Evolutionary conservation across 441 rosid species (phyloP), one percentile per base, ranked within the genome.

Genomic region (Macaranga tanarius): DNA sequence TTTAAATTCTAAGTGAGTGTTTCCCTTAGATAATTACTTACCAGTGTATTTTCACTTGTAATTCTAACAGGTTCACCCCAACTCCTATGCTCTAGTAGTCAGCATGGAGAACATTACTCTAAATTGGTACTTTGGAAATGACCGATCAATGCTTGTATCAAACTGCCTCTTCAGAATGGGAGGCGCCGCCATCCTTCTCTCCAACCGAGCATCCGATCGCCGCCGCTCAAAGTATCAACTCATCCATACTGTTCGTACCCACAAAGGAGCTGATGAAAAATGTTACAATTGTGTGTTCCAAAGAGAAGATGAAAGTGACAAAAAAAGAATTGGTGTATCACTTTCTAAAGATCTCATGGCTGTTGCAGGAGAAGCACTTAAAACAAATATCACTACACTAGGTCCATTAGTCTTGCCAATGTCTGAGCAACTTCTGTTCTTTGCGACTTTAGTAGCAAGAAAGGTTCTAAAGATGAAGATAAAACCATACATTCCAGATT

Each of bases 141-240:
- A 93, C 81, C 81, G 92, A 38, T 92, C 98, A 38, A 93, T 92
- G 96, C 82, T 93, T 48, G 86, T 93, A 48, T 88, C 94, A 9
- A 94, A 94, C 78, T 94, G 97, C 81, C 77, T 92, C 17, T 94
- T 94, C 80, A 87, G 98, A 13, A 86, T 93, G 91, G 96, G 98
- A 2, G 96, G 95, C 0, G 96, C 97, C 0, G 98, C 98, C 10
- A 84, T 94, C 72, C 87, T 94, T 61, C 88, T 94, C 76, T 88
- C 98, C 6, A 94, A 88, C 86, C 84, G 83, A 31, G 57, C 76
- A 48, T 76, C 80, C 15, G 97, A 94, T 79, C 80, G 87, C 78
- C 69, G 81, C 73, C 83, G 90, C 19, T 89, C 98, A 54, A 94
- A 94, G 81, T 94, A 92, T 79, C 85, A 86, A 76, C 77, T 94